These are phyloP conservation scores for Hortiboletus campestris DNA, from an alignment of 768 basidiomycete species.

Conservation along the genomic window DNA sequence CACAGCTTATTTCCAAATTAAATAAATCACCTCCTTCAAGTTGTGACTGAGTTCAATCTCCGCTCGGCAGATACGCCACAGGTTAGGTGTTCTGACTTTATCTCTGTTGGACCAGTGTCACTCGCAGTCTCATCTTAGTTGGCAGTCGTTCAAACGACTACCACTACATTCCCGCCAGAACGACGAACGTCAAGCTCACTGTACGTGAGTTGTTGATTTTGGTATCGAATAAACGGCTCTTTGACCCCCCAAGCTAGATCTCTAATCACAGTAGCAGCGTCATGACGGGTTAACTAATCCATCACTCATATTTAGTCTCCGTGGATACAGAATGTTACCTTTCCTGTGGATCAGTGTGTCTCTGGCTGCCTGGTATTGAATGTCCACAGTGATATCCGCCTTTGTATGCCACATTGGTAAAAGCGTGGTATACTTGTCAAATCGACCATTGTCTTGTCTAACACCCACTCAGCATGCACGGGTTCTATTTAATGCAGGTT, in stretches of 20 bases:
- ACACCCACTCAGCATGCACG: neutral
- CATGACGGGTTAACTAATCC: too few relatives aligned
- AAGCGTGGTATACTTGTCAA: neutral
- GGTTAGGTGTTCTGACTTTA: too few relatives aligned
- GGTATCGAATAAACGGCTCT: neutral
- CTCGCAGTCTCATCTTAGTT: too few relatives aligned
- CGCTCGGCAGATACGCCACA: too few relatives aligned
- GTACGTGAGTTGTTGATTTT: neutral
- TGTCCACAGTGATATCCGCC: constrained; percentile 3
- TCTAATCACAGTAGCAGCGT: too few relatives aligned
- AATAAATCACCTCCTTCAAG: too few relatives aligned
- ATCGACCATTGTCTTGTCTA: constrained; percentile 19
- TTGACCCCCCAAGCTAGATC: neutral
- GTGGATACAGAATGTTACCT: neutral
- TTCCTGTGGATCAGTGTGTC: neutral
- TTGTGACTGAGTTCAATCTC: too few relatives aligned
- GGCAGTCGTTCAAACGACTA: too few relatives aligned
- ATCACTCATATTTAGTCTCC: too few relatives aligned
- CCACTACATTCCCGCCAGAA: neutral
- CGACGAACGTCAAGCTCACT: neutral
- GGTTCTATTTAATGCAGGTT: constrained; percentile 17
- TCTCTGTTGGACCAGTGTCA: too few relatives aligned
- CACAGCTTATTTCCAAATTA: too few relatives aligned
- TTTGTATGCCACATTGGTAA: constrained; percentile 8
- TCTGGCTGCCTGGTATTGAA: neutral